These are phyloP conservation scores for Violaceomyces palustris DNA, from an alignment of 1,284 basidiomycete genomes.

Conservation along the genomic window DNA sequence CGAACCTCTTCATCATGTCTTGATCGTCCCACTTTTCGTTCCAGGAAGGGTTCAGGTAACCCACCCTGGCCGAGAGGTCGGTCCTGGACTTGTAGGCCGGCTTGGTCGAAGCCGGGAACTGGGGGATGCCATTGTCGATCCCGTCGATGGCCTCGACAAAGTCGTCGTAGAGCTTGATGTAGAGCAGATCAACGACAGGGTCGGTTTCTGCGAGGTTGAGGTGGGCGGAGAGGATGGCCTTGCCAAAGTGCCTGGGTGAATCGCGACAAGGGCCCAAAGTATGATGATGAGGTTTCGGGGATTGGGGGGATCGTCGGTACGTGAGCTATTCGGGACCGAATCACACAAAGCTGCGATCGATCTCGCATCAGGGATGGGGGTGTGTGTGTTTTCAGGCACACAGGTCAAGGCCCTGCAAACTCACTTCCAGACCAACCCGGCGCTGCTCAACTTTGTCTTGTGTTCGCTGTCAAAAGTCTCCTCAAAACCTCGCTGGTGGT, in stretches of 20 bases:
- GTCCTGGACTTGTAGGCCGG: constrained; percentile 48
- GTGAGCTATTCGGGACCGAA: too few relatives aligned
- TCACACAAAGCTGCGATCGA: too few relatives aligned
- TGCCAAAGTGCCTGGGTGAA: constrained; percentile 96
- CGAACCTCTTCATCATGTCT: constrained; percentile 58
- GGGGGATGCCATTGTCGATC: constrained; percentile 62
- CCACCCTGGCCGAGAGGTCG: constrained; percentile 45
- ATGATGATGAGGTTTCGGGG: too few relatives aligned
- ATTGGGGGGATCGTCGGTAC: too few relatives aligned
- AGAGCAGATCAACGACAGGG: constrained; percentile 67
- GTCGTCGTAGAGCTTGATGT: constrained; percentile 84
- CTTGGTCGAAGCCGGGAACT: constrained; percentile 34
- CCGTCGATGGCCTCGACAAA: constrained; percentile 93
- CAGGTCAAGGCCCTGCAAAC: too few relatives aligned
- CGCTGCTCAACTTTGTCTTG: constrained; percentile 82
- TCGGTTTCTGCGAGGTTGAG: constrained; percentile 61
- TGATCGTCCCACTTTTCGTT: constrained; percentile 36
- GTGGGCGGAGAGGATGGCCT: constrained; percentile 72
- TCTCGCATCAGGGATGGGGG: too few relatives aligned
- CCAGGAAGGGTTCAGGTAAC: constrained; percentile 48
- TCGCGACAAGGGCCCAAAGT: too few relatives aligned
- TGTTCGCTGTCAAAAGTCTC: constrained; percentile 78
- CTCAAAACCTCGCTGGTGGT: constrained; percentile 89
- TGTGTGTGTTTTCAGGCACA: too few relatives aligned
- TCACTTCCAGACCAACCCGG: constrained; percentile 71